Conservation (phyloP, 257 asterid genomes). For the Rehmannia glutinosa region DNA sequence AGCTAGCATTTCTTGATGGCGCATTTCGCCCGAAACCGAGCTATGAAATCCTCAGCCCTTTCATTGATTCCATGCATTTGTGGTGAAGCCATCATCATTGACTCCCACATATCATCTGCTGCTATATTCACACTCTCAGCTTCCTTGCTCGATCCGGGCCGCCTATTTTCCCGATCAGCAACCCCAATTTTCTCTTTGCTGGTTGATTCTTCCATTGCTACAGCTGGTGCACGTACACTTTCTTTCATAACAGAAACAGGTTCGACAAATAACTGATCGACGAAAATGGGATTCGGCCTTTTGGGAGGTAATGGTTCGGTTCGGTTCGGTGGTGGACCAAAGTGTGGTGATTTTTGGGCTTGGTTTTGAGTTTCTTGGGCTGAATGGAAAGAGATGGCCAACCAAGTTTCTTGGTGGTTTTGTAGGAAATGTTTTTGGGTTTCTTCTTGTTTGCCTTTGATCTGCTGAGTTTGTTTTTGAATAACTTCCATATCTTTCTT, state of each 20-base stretch:
- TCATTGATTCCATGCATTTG: slow-evolving; percentile 64
- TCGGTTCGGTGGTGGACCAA: background rate
- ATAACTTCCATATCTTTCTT: slow-evolving; percentile 44
- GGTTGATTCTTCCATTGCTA: slow-evolving; percentile 10
- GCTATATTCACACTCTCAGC: background rate
- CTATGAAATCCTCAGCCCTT: slow-evolving; percentile 82
- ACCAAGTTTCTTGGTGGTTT: slow-evolving; percentile 22
- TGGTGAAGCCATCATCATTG: slow-evolving; percentile 58
- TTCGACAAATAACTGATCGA: slow-evolving; percentile 57
- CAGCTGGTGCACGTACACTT: background rate
- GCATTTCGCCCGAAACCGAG: slow-evolving; percentile 68
- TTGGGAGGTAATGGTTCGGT: slow-evolving; percentile 9
- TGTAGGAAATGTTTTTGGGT: slow-evolving; percentile 9
- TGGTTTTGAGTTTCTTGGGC: slow-evolving; percentile 45
- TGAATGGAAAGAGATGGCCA: slow-evolving; percentile 35
- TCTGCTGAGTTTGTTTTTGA: slow-evolving; percentile 39
- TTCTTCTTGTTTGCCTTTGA: slow-evolving; percentile 34
- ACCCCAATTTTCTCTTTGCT: background rate
- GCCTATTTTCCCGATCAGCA: background rate
- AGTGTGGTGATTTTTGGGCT: slow-evolving; percentile 6
- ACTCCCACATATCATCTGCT: slow-evolving; percentile 96
- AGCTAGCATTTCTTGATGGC: slow-evolving; percentile 29
- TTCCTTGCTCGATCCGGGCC: background rate
- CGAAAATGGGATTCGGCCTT: slow-evolving; percentile 40
- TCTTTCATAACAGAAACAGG: slow-evolving; percentile 20